phyloP scores from a whole-genome alignment of 2,329 filamentous ascomycete genomes.

The Coniochaeta sp. region DNA sequence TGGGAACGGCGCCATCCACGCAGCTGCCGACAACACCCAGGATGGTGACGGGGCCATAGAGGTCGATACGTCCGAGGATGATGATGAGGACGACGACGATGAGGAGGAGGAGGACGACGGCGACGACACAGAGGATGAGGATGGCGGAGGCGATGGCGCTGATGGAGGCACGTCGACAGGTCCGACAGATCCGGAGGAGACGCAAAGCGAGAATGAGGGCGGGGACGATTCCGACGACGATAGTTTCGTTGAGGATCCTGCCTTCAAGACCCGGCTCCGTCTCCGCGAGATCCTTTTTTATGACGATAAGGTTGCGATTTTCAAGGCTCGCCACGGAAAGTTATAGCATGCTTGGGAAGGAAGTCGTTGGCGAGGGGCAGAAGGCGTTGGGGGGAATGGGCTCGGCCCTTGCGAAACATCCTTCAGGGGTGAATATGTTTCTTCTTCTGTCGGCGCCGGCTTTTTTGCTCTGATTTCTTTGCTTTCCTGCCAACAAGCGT shows the following conservation, averaged over 20 bases:
- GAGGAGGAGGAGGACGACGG: conserved; percentile 32
- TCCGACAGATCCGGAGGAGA: conserved; percentile 18
- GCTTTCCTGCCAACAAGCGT: not conserved
- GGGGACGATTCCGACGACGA: conserved; percentile 35
- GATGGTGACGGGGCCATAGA: conserved; percentile 22
- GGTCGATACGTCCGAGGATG: conserved; percentile 14
- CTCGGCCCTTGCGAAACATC: not conserved
- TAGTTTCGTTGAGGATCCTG: conserved; percentile 37
- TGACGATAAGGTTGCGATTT: conserved; percentile 75
- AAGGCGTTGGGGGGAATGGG: not conserved
- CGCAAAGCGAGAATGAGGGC: conserved; percentile 25
- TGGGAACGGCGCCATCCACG: conserved; percentile 7
- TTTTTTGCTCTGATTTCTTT: not conserved
- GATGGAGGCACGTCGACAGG: conserved; percentile 21
- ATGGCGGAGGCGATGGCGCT: conserved; percentile 28
- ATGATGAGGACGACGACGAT: conserved; percentile 33
- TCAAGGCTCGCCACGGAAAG: conserved; percentile 62
- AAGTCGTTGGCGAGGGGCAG: not conserved
- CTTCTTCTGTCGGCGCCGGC: too few species aligned
- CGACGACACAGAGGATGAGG: conserved; percentile 34
- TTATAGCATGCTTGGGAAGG: conserved; percentile 20
- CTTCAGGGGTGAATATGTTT: too few species aligned
- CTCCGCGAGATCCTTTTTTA: conserved; percentile 77
- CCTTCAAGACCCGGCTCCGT: conserved; percentile 41
- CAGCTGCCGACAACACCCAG: conserved; percentile 8